These are phyloP conservation scores for Leishmania major DNA, from an alignment of 208 protist species.

Conservation along the genomic window DNA sequence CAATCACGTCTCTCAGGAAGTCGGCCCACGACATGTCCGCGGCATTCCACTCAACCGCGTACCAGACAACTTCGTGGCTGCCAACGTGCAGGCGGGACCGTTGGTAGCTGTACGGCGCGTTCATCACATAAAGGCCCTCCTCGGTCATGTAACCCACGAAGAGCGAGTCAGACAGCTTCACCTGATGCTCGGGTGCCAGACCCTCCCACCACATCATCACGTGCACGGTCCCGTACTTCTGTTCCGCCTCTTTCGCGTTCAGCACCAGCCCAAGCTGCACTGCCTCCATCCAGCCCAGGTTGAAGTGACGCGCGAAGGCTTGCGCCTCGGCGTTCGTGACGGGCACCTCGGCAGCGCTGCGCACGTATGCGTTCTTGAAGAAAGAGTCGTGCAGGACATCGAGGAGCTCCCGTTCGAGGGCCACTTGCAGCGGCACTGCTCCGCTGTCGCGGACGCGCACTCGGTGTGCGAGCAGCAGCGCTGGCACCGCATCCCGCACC, in stretches of 20 bases:
- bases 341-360: conserved; percentile 48
- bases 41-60: conserved; percentile 60
- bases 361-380: conserved; percentile 72
- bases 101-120: conserved; percentile 75
- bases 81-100: conserved; percentile 58
- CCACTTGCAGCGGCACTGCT: conserved; percentile 45
- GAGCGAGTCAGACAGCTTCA: conserved; percentile 61
- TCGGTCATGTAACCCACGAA: conserved; percentile 67
- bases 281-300: conserved; percentile 64
- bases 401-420: conserved; percentile 49
- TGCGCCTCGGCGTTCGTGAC: conserved; percentile 49
- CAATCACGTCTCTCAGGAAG: conserved; percentile 72
- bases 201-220: conserved; percentile 53
- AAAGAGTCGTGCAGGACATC: conserved; percentile 58
- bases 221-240: conserved; percentile 42
- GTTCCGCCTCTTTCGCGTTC: conserved; percentile 66
- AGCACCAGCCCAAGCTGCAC: conserved; percentile 67
- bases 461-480: conserved; percentile 45
- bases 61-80: conserved; percentile 54
- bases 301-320: conserved; percentile 60
- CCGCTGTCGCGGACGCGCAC: conserved; percentile 57
- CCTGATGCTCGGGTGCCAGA: conserved; percentile 40
- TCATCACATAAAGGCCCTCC: conserved; percentile 84
- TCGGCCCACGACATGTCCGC: conserved; percentile 57
- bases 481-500: conserved; percentile 44